Conservation (phyloP, 2,329 filamentous ascomycete genomes). For the Camillea tinctor region DNA sequence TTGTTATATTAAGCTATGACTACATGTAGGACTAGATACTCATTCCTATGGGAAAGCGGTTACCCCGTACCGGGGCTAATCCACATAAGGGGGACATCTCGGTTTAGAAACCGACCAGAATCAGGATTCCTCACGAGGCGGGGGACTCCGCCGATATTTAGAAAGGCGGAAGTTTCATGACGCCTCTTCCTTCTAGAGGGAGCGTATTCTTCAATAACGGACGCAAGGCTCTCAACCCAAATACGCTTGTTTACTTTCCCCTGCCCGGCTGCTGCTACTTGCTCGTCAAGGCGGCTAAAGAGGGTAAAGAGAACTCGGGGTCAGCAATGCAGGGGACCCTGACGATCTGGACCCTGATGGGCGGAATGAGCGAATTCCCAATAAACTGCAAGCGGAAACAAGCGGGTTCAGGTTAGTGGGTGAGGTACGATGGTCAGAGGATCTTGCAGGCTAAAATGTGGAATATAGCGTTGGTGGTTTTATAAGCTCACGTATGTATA, state of each 20-base stretch:
- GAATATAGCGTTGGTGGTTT: too few relatives aligned
- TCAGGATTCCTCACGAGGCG: not conserved
- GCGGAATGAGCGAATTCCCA: constrained; percentile 11
- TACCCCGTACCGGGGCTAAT: too few relatives aligned
- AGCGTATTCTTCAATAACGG: not conserved
- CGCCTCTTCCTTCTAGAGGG: not conserved
- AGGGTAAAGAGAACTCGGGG: constrained; percentile 26
- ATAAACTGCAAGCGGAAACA: constrained; percentile 17
- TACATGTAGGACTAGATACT: too few relatives aligned
- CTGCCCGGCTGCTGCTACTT: not conserved
- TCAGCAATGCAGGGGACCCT: constrained; percentile 17
- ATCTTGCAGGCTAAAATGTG: too few relatives aligned
- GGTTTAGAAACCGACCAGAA: not conserved
- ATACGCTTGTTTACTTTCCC: constrained; percentile 16
- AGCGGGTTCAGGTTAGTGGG: constrained; percentile 9
- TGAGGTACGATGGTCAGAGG: constrained; percentile 3
- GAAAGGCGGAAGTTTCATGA: too few relatives aligned
- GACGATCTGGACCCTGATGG: constrained; percentile 17
- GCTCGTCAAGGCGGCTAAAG: constrained; percentile 29
- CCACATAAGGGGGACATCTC: not conserved
- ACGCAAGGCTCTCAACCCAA: constrained; percentile 16
- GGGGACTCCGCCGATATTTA: not conserved
- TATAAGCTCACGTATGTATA: too few relatives aligned
- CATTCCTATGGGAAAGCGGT: too few relatives aligned
- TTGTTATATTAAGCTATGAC: not conserved